Base-by-base conservation (phyloP, 371 early-diverging fungal genomes). In the Mucor irregularis region DNA sequence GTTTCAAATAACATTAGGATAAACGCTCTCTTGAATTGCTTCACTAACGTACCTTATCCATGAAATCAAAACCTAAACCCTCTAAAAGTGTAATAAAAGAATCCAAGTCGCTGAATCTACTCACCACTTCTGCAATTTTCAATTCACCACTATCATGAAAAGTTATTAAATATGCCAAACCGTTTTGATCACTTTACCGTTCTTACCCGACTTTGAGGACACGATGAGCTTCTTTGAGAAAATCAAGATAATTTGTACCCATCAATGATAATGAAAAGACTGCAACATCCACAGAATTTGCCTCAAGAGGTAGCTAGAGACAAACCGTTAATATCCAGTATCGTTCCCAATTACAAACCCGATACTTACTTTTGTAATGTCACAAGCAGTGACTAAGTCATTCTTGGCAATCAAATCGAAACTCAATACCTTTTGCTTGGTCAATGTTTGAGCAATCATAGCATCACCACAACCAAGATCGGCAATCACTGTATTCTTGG, bases 391-490 rank as follows among this genome's bases (percentile, higher is more conserved):
- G 2, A 99, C 90, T 13, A 80, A 74, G 25, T 88, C 86, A 53
- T 94, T 91, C 64, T 84, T 85, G 14, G 92, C 89, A 9, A 94
- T 88, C 51, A 98, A 70, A 72, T 99, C 99, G 70, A 96, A 99
- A 31, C 98, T 98, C 58, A 92, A 84, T 17, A 97, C 88, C n/a
- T 78, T 80, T 19, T 77, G 74, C 38, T 73, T 71, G n/a, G 73
- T 78, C 43, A 97, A 74, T 9, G 82, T 78, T 44, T 84, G 78
- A 1, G 96, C 91, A 61, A 99, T 81, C 71, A 86, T 86, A 13
- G 96, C 99, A 62, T 96, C 97, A 7, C 99, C 99, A 67, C 99
- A 99, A 1, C 99, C 99, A 64, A 99, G 64, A 77, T 99, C 99
- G 2, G 97, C 99, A 46, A 98, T 82, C 2, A 89, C 75, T 0